Percentiles rank a stretch among this genome's conserved stretches.
These are phyloP conservation scores for Aspergillus neotritici DNA, from an alignment of 2,329 filamentous ascomycete species.

Conservation along the genomic window DNA sequence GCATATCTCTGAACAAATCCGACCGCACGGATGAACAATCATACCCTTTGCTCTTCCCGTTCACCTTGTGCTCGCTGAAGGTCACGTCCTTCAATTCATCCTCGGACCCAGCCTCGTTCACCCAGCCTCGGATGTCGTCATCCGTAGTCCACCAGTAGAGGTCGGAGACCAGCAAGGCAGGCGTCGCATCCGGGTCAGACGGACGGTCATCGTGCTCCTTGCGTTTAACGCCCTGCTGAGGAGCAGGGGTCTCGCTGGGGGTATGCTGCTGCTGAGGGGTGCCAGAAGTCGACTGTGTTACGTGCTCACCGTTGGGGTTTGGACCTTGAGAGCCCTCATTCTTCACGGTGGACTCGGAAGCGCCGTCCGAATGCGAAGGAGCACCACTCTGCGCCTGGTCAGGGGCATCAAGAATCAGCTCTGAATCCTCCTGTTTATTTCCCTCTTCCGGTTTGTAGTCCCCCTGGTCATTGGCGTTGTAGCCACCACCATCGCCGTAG, in stretches of 20 bases:
- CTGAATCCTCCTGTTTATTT: slow-evolving; percentile 35
- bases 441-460: slow-evolving; percentile 23
- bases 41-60: slow-evolving; percentile 97
- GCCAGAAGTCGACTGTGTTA: slow-evolving; percentile 15
- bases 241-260: slow-evolving; percentile 22
- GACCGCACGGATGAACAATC: slow-evolving; percentile 19
- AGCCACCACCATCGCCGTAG: slow-evolving; percentile 56
- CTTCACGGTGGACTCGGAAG: slow-evolving; percentile 17
- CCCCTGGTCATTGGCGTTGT: slow-evolving; percentile 45
- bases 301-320: slow-evolving; percentile 21
- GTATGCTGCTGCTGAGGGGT: slow-evolving; percentile 15
- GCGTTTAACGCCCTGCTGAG: slow-evolving; percentile 56
- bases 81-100: slow-evolving; percentile 85
- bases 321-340: slow-evolving; percentile 22
- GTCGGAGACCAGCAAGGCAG: slow-evolving; percentile 79
- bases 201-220: slow-evolving; percentile 55
- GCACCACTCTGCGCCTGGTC: slow-evolving; percentile 27
- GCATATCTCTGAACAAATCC: slow-evolving; percentile 1
- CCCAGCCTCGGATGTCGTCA: slow-evolving; percentile 87
- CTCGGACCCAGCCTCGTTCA: slow-evolving; percentile 72
- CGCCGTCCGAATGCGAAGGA: slow-evolving; percentile 11
- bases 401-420: slow-evolving; percentile 35
- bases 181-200: slow-evolving; percentile 55
- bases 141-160: slow-evolving; percentile 96
- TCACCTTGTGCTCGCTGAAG: slow-evolving; percentile 98